Percentiles rank a stretch among this genome's conserved stretches.
These are phyloP conservation scores for Bremia lactucae DNA, from an alignment of 352 stramenopile genomes.

Conservation along the genomic window DNA sequence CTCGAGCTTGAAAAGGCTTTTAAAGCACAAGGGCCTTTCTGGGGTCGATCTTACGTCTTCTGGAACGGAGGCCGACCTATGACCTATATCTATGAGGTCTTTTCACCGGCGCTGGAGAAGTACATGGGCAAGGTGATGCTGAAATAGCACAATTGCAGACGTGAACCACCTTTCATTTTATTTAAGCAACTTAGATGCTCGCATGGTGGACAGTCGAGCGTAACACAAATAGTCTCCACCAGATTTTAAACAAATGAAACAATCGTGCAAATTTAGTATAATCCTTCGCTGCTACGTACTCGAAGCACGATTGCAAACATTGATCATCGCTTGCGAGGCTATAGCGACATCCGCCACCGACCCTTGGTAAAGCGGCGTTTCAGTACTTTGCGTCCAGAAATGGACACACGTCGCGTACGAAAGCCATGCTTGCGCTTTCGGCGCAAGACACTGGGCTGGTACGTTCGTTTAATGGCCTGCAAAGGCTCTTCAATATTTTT, in stretches of 20 bases:
- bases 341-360: slow-evolving; percentile 78
- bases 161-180: too few species aligned
- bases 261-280: too few species aligned
- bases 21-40: slow-evolving; percentile 56
- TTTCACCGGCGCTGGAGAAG: slow-evolving; percentile 61
- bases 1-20: slow-evolving; percentile 50
- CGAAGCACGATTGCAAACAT: slow-evolving; percentile 8
- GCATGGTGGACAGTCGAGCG: too few species aligned
- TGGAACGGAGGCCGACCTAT: slow-evolving; percentile 67
- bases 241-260: too few species aligned
- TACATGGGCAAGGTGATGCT: slow-evolving; percentile 71
- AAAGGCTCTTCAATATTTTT: slow-evolving; percentile 42
- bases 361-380: slow-evolving; percentile 76
- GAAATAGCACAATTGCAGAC: too few species aligned
- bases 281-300: not conserved
- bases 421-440: slow-evolving; percentile 84
- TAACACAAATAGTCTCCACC: too few species aligned
- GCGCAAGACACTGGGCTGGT: slow-evolving; percentile 77
- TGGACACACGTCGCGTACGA: slow-evolving; percentile 59
- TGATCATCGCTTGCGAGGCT: slow-evolving; percentile 10
- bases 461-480: slow-evolving; percentile 75
- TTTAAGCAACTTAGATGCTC: too few species aligned
- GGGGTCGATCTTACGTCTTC: slow-evolving; percentile 80
- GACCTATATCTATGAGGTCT: slow-evolving; percentile 86
- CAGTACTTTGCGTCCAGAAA: slow-evolving; percentile 67